Conservation (phyloP, 306 rosid genomes). For the Sechiopsis laciniata region DNA sequence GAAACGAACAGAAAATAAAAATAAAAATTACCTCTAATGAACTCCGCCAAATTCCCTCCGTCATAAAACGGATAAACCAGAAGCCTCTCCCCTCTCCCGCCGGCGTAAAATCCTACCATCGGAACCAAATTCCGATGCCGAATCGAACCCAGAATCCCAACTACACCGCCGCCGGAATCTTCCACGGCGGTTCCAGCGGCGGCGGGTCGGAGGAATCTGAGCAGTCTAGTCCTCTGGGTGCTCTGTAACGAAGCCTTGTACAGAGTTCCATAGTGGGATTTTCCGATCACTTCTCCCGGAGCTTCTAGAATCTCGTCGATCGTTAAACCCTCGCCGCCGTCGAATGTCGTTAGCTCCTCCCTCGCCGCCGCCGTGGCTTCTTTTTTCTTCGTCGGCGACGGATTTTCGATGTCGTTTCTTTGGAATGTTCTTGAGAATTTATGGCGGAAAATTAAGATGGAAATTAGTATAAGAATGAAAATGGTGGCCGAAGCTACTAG, state of each 20-base stretch:
- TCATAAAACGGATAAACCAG: conserved; percentile 75
- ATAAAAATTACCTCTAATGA: conserved; percentile 54
- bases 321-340: conserved; percentile 67
- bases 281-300: conserved; percentile 94
- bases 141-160: conserved; percentile 2
- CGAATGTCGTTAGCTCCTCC: conserved; percentile 54
- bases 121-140: conserved; percentile 44
- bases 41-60: conserved; percentile 64
- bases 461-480: conserved; percentile 35
- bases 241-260: conserved; percentile 73
- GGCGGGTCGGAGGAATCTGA: conserved; percentile 82
- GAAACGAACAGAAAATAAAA: conserved; percentile 10
- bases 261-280: conserved; percentile 75
- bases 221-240: conserved; percentile 46
- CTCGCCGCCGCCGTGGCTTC: conserved; percentile 24
- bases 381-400: conserved; percentile 45
- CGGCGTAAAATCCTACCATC: conserved; percentile 66
- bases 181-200: conserved; percentile 38
- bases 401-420: conserved; percentile 34
- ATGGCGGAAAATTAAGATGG: conserved; percentile 37
- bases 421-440: conserved; percentile 14
- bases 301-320: conserved; percentile 81
- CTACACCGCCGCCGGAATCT: too few species aligned
- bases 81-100: conserved; percentile 98
- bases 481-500: conserved; percentile 33